Evolutionary conservation across 1,139 yeast species (phyloP), one percentile per base, ranked within the genome.

Genomic region (Taphrina flavorubra): DNA sequence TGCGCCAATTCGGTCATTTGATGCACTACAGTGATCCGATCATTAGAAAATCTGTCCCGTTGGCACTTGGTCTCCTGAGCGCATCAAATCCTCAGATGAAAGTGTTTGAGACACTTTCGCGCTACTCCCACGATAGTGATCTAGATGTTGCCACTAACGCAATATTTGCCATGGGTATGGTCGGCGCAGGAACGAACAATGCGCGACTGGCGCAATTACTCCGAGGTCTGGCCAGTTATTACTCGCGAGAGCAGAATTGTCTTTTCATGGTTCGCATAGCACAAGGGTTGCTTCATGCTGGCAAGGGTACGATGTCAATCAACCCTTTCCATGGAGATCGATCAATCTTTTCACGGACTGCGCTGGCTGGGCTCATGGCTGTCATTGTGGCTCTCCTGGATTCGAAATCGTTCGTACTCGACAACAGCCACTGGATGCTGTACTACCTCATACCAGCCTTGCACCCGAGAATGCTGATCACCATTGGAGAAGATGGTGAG

Each of bases 111-210:
- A 92, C 98, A 0, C 84, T 95, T 72, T 92, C 98, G 2, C 86
- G 99, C 78, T 92, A 90, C 80, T 91, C 98, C 2, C 99, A 95
- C 79, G 99, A 95, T 77, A 88, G 92, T 70, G 98, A 94, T 78
- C 81, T 90, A 74, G 97, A 91, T 76, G 97, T 95, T 70, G 97
- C 99, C 5, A 89, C 89, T 78, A 95, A 92, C 77, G 92, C 99
- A 39, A 92, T 94, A 72, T 92, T 90, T 76, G 87, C 97, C 57
- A 92, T 95, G 99, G 99, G 99, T 70, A 81, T 95, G 72, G 97
- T 94, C 73, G 99, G 99, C 77, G 95, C 97, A 39, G 99, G 99
- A 80, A 95, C 99, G 51, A 92, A 94, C 80, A 95, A 95, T 78
- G 99, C 99, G 8, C 89, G 99, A 81, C 84, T 95, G 74, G 98